A percentile compares a stretch with the other conserved stretches of the same genome.
Conservation (phyloP, 805 yeast genomes). For the Cyberlindnera suaveolens region DNA sequence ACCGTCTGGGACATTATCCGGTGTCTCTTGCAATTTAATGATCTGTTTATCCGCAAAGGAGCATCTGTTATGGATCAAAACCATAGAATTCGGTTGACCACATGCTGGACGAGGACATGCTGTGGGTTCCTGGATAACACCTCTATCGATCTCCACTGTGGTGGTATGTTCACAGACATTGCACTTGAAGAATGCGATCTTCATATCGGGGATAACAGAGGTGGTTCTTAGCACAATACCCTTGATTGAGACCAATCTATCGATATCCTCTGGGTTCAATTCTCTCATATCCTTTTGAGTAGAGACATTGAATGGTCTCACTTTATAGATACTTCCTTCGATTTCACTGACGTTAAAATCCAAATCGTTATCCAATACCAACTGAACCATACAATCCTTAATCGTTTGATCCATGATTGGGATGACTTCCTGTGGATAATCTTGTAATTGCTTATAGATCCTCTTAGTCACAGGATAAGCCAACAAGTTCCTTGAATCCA, state of each 20-base stretch:
- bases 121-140: conserved; percentile 88
- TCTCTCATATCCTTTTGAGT: conserved; percentile 81
- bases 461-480: conserved; percentile 72
- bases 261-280: conserved; percentile 89
- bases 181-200: conserved; percentile 92
- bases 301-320: conserved; percentile 82
- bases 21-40: conserved; percentile 89
- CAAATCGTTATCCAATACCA: conserved; percentile 49
- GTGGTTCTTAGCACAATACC: conserved; percentile 88
- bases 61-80: conserved; percentile 84
- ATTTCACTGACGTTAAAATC: conserved; percentile 56
- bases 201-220: conserved; percentile 95
- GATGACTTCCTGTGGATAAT: conserved; percentile 93
- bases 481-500: conserved; percentile 76
- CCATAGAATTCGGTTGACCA: conserved; percentile 80
- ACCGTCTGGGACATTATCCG: conserved; percentile 95
- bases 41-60: conserved; percentile 95
- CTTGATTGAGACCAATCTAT: conserved; percentile 83
- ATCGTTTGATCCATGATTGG: conserved; percentile 97
- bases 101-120: conserved; percentile 89
- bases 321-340: conserved; percentile 77
- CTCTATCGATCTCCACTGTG: conserved; percentile 89
- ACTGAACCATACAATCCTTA: conserved; percentile 79
- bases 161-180: conserved; percentile 90
- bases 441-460: conserved; percentile 77